Evolutionary conservation across 441 rosid species (phyloP).

Genomic region (Gossypium lobatum): DNA sequence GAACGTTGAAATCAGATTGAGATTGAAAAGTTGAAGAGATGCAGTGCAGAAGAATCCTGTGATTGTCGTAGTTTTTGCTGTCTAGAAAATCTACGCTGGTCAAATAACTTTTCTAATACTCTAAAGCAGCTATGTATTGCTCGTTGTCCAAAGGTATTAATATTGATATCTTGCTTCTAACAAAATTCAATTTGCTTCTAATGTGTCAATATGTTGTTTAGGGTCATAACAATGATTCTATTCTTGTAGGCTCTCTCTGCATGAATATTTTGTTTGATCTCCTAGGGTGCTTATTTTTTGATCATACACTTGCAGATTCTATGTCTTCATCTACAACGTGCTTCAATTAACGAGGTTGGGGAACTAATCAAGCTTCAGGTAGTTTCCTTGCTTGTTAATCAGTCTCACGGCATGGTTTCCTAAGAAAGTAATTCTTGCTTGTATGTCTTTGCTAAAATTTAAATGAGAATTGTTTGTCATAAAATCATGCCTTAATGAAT

Average conservation of each 20-base stretch:
- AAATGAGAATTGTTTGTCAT: slow-evolving; percentile 5
- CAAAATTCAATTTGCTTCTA: background rate
- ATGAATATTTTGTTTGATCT: background rate
- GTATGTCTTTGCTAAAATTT: background rate
- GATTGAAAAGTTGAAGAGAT: slow-evolving; percentile 47
- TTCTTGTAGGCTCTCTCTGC: background rate
- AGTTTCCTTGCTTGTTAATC: slow-evolving; percentile 8
- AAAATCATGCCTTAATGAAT: slow-evolving; percentile 18
- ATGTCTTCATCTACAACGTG: slow-evolving; percentile 80
- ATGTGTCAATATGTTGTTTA: slow-evolving; percentile 1
- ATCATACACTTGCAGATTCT: slow-evolving; percentile 53
- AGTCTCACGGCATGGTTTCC: background rate
- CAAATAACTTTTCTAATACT: slow-evolving; percentile 52
- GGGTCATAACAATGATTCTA: background rate
- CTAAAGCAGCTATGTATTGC: slow-evolving; percentile 57
- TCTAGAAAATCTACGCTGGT: slow-evolving; percentile 65
- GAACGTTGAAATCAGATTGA: slow-evolving; percentile 33
- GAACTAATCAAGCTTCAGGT: slow-evolving; percentile 73
- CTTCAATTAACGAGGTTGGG: slow-evolving; percentile 50
- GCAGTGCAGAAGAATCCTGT: slow-evolving; percentile 50
- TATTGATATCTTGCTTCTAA: slow-evolving; percentile 3
- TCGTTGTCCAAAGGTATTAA: slow-evolving; percentile 67
- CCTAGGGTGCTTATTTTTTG: slow-evolving; percentile 5
- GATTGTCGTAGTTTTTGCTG: slow-evolving; percentile 34
- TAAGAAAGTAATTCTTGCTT: background rate